Conservation (phyloP, 495 filamentous ascomycete species). For the Xylaria nigripes region DNA sequence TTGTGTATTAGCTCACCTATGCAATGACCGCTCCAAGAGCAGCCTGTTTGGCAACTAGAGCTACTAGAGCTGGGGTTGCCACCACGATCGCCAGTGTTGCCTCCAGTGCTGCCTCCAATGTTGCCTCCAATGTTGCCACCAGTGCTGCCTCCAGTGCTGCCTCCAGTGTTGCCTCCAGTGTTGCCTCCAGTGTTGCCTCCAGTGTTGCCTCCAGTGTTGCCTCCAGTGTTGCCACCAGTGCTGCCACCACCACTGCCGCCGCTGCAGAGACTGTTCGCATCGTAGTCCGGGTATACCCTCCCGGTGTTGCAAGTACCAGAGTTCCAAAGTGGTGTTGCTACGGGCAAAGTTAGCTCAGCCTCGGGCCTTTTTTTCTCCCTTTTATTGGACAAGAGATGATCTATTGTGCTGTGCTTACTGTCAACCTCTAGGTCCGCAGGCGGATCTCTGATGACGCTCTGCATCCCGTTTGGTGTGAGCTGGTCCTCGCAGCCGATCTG, state of each 20-base stretch:
- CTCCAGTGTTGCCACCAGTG: too few relatives aligned
- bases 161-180: too few relatives aligned
- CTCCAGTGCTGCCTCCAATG: too few relatives aligned
- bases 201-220: too few relatives aligned
- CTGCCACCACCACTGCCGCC: background rate
- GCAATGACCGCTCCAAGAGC: conserved; percentile 13
- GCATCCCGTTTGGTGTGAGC: conserved; percentile 21
- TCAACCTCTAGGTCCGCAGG: conserved; percentile 13
- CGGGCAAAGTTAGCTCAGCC: background rate
- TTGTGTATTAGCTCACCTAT: conserved; percentile 4
- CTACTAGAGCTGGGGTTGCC: background rate
- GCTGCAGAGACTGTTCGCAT: conserved; percentile 5
- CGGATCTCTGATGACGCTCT: conserved; percentile 14
- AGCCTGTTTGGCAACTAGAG: conserved; percentile 13
- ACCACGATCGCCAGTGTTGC: background rate
- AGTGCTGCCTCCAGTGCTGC: too few relatives aligned
- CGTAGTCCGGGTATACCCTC: conserved; percentile 9
- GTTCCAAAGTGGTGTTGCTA: conserved; percentile 17
- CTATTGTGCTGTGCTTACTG: conserved; percentile 8
- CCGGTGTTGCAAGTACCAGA: conserved; percentile 15
- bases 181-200: too few relatives aligned
- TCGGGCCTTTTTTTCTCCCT: background rate
- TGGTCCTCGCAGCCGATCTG: conserved; percentile 33
- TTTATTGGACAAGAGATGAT: background rate
- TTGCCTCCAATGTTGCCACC: too few relatives aligned